A percentile compares a stretch with the other conserved stretches of the same genome.
Conservation (phyloP, 441 rosid species). For the Pelargonium exstipulatum region DNA sequence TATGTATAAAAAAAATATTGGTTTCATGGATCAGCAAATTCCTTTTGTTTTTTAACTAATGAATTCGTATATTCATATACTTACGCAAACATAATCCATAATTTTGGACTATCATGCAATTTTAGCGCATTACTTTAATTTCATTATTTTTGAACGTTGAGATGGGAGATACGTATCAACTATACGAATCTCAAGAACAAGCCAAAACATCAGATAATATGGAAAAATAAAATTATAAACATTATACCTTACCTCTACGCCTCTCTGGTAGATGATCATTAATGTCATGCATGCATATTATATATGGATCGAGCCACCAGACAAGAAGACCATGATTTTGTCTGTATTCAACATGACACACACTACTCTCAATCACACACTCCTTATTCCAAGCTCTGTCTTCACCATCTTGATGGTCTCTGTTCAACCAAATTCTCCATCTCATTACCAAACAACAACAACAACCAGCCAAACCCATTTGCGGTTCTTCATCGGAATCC, state of each 20-base stretch:
- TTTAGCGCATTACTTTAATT: no score
- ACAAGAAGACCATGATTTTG: conserved; percentile 5
- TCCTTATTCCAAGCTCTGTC: conserved; percentile 5
- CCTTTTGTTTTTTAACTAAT: no score
- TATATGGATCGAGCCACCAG: not conserved
- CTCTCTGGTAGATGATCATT: not conserved
- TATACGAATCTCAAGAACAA: no score
- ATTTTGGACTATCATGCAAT: no score
- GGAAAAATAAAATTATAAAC: no score
- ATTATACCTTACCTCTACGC: not conserved
- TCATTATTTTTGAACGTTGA: no score
- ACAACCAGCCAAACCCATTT: conserved; percentile 10
- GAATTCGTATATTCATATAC: no score
- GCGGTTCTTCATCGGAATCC: not conserved
- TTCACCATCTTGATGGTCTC: not conserved
- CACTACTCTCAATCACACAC: not conserved
- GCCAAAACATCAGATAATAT: no score
- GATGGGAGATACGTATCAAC: no score
- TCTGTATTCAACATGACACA: not conserved
- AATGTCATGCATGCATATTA: not conserved
- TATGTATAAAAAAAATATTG: no score
- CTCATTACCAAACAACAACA: conserved; percentile 2
- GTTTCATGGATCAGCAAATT: no score
- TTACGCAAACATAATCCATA: no score
- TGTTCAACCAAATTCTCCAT: not conserved